Conservation (phyloP, 2,329 filamentous ascomycete genomes). For the Microdochium bolleyi region DNA sequence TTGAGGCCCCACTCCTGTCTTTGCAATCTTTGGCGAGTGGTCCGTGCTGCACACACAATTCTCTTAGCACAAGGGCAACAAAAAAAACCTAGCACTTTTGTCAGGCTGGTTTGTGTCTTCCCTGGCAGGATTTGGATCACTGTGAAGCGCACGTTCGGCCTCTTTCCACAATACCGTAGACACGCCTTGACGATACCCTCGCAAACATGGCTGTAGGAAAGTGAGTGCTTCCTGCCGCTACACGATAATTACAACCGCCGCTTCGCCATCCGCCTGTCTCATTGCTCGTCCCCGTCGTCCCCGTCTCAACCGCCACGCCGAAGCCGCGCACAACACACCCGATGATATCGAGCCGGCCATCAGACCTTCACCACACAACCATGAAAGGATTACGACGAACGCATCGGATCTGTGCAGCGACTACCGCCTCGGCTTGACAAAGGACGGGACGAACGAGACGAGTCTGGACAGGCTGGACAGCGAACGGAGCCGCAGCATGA, state of each 20-base stretch:
- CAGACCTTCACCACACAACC: not conserved
- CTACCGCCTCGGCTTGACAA: not conserved
- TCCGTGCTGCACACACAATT: not conserved
- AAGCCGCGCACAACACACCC: constrained; percentile 7
- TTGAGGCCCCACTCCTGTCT: not conserved
- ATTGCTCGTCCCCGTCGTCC: not conserved
- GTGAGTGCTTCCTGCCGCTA: constrained; percentile 32
- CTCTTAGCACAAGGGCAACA: not conserved
- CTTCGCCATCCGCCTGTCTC: not conserved
- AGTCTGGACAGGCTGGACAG: not conserved
- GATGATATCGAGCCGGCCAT: not conserved
- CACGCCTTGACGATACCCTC: constrained; percentile 33
- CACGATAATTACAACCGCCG: not conserved
- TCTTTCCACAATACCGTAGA: constrained; percentile 8
- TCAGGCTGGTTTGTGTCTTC: not conserved
- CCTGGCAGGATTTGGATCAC: not conserved
- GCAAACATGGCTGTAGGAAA: constrained; percentile 80
- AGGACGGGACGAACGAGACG: not conserved
- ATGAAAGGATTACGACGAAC: not conserved
- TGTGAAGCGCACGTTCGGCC: not conserved
- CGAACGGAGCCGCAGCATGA: constrained; percentile 1
- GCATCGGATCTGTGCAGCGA: not conserved
- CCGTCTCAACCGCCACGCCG: not conserved
- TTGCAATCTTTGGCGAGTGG: not conserved
- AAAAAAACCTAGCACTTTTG: not conserved